Evolutionary conservation across 176 grass and related monocot species (phyloP), one percentile per base, ranked within the genome.

Genomic region (Zoysia pacifica): DNA sequence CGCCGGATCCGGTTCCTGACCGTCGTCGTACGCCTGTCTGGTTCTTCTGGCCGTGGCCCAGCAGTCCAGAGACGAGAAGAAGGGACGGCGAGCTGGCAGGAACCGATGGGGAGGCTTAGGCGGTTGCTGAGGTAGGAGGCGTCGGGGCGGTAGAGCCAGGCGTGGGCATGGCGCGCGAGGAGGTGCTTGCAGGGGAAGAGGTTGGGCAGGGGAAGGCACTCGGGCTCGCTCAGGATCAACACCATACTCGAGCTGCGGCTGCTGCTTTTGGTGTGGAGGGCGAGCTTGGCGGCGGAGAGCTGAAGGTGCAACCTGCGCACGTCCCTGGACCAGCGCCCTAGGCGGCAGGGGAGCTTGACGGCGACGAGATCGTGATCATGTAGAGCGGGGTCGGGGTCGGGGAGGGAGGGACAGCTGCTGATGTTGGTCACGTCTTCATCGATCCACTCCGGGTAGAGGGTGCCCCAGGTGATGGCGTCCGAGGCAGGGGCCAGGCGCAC

Each of bases 271-370:
- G 28, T 5, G 58, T 70, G 8, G 9, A 72, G 47, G 15, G 86
- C 84, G 45, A 94, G 83, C 76, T 89, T 95, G 58, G 93, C 93
- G 50, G 87, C 87, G 18, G 90, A 60, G 40, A 92, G 82, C 70
- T 96, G 87, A 43, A 96, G 83, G 69, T 96, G 90, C 75, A 96
- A 75, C 79, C 93, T 82, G n/a, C 85, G 87, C 41, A 92, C 93
- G 70, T 96, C 93, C 80, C 87, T 90, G 3, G 81, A 84, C 89
- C 92, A 84, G 45, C 67, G 18, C 20, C 19, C 39, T 19, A 19
- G 80, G 37, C 11, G 46, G 65, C 85, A 92, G 11, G 90, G 93
- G 12, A 96, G 75, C 82, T 90, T 96, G 16, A 90, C 93, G 13
- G 87, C 93, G 53, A 96, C 80, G 42, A 96, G 67, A 67, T 96